These are phyloP conservation scores for Aspergillus tubingensis DNA, from an alignment of 2,329 filamentous ascomycete genomes.

Conservation along the genomic window DNA sequence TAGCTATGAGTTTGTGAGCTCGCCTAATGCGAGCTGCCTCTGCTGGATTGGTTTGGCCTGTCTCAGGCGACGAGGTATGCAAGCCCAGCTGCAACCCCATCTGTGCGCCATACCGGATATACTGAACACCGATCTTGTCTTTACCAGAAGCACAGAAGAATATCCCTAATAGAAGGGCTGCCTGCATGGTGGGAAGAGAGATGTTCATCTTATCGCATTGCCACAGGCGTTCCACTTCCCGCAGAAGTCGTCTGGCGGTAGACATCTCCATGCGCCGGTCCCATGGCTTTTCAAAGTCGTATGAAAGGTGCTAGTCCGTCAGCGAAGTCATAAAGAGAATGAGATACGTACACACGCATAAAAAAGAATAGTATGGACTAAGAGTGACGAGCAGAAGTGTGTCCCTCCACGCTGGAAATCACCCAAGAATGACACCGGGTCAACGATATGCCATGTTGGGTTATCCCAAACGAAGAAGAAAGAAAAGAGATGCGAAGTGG, in stretches of 20 bases:
- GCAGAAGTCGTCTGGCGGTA: conserved; percentile 1
- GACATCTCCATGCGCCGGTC: conserved; percentile 2
- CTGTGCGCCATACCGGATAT: conserved; percentile 2
- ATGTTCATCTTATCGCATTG: neutral
- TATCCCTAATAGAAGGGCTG: neutral
- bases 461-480: conserved; percentile 9
- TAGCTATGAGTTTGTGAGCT: neutral
- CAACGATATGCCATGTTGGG: neutral
- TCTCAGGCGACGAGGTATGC: neutral
- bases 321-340: neutral
- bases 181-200: neutral
- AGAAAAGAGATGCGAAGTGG: conserved; percentile 2
- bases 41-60: neutral
- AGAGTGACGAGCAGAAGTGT: neutral
- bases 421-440: neutral
- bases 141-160: conserved; percentile 1
- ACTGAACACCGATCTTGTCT: conserved; percentile 2
- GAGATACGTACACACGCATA: conserved; percentile 7
- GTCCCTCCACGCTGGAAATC: conserved; percentile 3
- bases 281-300: conserved; percentile 5
- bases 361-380: conserved; percentile 5
- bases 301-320: conserved; percentile 2
- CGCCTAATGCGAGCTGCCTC: neutral
- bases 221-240: neutral
- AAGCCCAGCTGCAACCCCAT: conserved; percentile 1